Percentiles rank a stretch among this genome's conserved stretches.
Evolutionary conservation across 2,329 filamentous ascomycete genomes (phyloP).

Genomic region (Truncatella angustata): DNA sequence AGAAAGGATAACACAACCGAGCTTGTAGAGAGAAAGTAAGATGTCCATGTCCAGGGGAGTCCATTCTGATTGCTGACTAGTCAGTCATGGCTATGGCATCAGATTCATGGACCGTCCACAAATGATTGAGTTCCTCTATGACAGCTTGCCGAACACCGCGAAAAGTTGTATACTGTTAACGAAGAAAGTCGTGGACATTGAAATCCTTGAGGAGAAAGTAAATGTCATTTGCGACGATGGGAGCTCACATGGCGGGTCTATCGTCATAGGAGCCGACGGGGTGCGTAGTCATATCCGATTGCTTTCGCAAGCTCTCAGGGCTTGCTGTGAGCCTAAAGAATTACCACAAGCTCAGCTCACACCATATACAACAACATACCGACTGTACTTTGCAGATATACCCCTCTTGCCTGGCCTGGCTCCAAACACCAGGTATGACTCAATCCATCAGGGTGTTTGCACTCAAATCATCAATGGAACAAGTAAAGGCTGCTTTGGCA

Average conservation of each 20-base stretch:
- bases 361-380: background rate
- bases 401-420: background rate
- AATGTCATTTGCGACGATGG: background rate
- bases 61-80: background rate
- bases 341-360: background rate
- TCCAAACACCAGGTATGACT: background rate
- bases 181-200: background rate
- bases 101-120: background rate
- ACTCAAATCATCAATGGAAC: constrained; percentile 1
- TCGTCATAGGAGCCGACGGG: constrained; percentile 10
- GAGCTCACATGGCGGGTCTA: constrained; percentile 4
- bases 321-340: background rate
- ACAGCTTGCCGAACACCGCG: background rate
- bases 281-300: background rate
- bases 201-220: background rate
- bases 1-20: background rate
- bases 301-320: background rate
- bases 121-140: background rate
- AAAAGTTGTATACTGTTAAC: background rate
- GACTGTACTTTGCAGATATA: background rate
- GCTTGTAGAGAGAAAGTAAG: background rate
- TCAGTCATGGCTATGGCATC: background rate
- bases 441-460: background rate
- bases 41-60: background rate
- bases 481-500: constrained; percentile 1